phyloP scores from a whole-genome alignment of 176 grass and related monocot genomes.

The Carex kokanica region DNA sequence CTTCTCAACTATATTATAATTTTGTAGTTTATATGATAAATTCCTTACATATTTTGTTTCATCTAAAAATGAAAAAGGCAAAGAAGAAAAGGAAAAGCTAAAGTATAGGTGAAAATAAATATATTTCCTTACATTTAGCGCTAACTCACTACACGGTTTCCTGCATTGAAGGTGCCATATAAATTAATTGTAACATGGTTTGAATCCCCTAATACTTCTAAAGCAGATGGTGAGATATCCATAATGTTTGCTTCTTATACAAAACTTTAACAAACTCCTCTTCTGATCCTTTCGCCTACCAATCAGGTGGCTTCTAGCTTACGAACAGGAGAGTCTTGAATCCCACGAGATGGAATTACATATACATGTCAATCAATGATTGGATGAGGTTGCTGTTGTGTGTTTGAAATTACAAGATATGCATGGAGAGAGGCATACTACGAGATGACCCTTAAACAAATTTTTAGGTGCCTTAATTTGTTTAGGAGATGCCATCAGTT shows the following conservation, averaged over 20 bases:
- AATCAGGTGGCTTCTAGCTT: conserved; percentile 1
- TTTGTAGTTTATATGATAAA: not conserved
- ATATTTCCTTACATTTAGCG: too few relatives aligned
- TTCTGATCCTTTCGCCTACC: conserved; percentile 17
- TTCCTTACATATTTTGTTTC: not conserved
- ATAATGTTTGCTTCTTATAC: conserved; percentile 47
- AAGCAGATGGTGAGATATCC: conserved; percentile 22
- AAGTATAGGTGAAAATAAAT: too few relatives aligned
- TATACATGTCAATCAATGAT: not conserved
- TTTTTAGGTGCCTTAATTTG: conserved; percentile 22
- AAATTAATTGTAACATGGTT: conserved; percentile 12
- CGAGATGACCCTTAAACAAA: conserved; percentile 25
- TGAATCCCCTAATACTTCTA: not conserved
- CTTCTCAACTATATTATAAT: not conserved
- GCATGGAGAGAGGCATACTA: conserved; percentile 4
- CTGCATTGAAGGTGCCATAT: not conserved
- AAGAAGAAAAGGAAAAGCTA: not conserved
- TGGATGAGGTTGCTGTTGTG: conserved; percentile 9
- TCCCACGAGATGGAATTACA: not conserved
- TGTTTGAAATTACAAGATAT: not conserved
- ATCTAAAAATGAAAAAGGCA: not conserved
- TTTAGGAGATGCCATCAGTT: conserved; percentile 30
- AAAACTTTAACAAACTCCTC: conserved; percentile 48
- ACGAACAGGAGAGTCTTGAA: not conserved
- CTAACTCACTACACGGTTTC: not conserved